Evolutionary conservation across 2,329 filamentous ascomycete species (phyloP), one percentile per base, ranked within the genome.

Genomic region (Monosporascus sp.): DNA sequence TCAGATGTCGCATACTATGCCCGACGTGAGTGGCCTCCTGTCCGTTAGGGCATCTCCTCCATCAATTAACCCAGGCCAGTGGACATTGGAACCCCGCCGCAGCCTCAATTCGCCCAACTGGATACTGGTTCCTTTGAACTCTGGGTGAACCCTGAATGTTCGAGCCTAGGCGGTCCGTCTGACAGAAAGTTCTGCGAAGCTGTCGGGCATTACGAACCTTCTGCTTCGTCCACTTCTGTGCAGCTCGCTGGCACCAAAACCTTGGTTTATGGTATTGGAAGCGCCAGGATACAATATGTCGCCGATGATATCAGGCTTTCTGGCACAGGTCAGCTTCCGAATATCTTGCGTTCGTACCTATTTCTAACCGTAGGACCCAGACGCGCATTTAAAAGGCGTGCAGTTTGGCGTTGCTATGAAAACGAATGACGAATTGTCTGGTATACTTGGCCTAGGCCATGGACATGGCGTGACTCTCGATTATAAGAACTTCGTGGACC

Each of bases 371-470:
- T 1, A 39, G 14, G n/a, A 1, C 37, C 1, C 35, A 68, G 65
- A 64, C 9, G 60, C 73, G 2, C 72, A 74, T 9, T 66, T 84
- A 17, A 63, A 72, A 18, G 65, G 72, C n/a, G 75, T 87, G 50
- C 81, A 85, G 61, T 87, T 89, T 55, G 85, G 85, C 55, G 79
- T 87, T 38, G 85, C 84, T n/a, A 78, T 76, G 39, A 60, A 65
- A 14, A 74, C 73, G 6, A 55, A 66, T 15, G 72, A 79, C 55
- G 73, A 79, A 56, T 79, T 77, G 53, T 71, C 77, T 0, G 79
- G 79, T 38, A 89, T 94, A 47, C 69, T 95, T 20, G 90, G 90
- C 22, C 85, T 94, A 52, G 89, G 89, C 24, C 89, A 89, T 65
- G 75, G 82, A 3, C 47, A 69, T 14, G 75, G 74, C 37, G 58